Conservation (phyloP, 108 stramenopile genomes). For the Fistulifera solaris region DNA sequence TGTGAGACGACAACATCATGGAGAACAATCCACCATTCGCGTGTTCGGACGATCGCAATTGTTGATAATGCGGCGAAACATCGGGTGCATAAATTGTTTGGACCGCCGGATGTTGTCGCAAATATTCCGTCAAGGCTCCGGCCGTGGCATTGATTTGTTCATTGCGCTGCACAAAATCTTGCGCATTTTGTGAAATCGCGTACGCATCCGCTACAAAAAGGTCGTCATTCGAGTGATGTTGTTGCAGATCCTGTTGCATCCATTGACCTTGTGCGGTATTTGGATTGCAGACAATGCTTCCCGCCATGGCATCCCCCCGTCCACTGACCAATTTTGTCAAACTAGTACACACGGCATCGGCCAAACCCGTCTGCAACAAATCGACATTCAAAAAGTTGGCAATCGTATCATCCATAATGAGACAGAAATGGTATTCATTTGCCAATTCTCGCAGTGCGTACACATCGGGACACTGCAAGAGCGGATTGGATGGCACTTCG, state of each 20-base stretch:
- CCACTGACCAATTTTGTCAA: conserved; percentile 66
- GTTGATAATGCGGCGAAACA: conserved; percentile 7
- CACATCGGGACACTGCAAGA: conserved; percentile 56
- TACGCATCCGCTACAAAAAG: conserved; percentile 34
- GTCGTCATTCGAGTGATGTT: conserved; percentile 26
- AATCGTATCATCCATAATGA: conserved; percentile 70
- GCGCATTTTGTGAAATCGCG: conserved; percentile 31
- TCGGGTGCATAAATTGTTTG: conserved; percentile 53
- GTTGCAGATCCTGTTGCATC: conserved; percentile 38
- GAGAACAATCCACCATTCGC: conserved; percentile 55
- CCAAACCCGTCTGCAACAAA: conserved; percentile 37
- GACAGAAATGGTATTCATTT: conserved; percentile 35
- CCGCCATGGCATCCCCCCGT: conserved; percentile 63
- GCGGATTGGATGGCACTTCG: conserved; percentile 69
- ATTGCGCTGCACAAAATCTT: conserved; percentile 43
- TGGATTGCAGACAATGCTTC: conserved; percentile 39
- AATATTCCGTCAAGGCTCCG: conserved; percentile 34
- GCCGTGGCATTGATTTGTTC: conserved; percentile 47
- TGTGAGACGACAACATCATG: conserved; percentile 37
- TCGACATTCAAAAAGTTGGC: conserved; percentile 63
- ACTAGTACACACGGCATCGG: conserved; percentile 53
- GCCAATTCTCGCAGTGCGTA: conserved; percentile 32
- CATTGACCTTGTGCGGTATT: conserved; percentile 38
- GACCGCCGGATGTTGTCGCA: conserved; percentile 34
- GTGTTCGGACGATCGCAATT: conserved; percentile 5